These are phyloP conservation scores for Gossypium thurberi DNA, from an alignment of 345 rosid genomes.

Conservation along the genomic window DNA sequence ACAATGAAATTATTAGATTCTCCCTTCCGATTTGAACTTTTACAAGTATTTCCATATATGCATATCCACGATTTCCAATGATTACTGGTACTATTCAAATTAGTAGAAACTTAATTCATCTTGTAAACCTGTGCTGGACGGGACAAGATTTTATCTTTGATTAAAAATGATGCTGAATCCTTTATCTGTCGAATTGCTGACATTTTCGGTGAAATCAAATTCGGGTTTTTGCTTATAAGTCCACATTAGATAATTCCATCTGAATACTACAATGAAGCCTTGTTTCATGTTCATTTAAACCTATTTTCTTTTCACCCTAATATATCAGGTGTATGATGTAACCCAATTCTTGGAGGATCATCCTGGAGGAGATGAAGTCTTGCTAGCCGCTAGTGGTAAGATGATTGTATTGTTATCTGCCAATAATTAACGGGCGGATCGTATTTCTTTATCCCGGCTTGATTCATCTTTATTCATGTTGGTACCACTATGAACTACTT, in stretches of 20 bases:
- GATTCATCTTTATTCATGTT: neutral
- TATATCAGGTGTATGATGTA: slow-evolving; percentile 71
- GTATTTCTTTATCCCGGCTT: neutral
- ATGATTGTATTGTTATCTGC: neutral
- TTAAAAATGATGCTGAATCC: neutral
- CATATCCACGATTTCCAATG: neutral
- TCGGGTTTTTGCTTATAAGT: no score
- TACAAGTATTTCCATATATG: neutral
- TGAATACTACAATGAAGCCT: neutral
- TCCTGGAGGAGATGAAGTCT: slow-evolving; percentile 79
- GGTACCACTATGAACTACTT: neutral
- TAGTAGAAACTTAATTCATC: neutral
- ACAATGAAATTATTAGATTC: neutral
- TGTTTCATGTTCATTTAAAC: neutral
- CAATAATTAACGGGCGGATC: neutral
- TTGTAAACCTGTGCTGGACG: neutral
- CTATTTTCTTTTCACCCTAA: neutral
- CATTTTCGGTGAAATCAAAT: neutral
- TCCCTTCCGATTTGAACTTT: neutral
- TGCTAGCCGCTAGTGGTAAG: slow-evolving; percentile 67
- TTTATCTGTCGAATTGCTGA: neutral
- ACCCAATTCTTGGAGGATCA: slow-evolving; percentile 75
- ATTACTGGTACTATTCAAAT: neutral
- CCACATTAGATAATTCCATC: neutral
- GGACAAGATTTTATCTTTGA: neutral